phyloP scores from a whole-genome alignment of 495 filamentous ascomycete species.

The Cenococcum geophilum region DNA sequence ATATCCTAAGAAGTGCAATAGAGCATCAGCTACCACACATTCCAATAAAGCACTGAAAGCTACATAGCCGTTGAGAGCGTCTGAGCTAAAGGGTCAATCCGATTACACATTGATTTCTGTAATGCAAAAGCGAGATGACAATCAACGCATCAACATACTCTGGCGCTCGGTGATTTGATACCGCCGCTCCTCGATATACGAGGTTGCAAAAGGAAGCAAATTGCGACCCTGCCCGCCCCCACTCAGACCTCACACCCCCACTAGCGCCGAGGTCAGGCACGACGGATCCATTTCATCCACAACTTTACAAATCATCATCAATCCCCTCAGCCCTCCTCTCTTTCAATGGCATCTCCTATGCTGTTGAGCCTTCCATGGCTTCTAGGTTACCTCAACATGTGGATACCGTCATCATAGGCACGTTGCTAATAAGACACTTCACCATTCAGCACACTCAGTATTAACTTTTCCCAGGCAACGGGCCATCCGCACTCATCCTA shows the following conservation, averaged over 20 bases:
- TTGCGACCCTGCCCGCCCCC: not conserved
- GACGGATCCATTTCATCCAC: not conserved
- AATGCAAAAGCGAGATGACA: too few species aligned
- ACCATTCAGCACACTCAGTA: not conserved
- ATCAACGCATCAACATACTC: not conserved
- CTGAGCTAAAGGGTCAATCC: too few species aligned
- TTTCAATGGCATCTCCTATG: conserved; percentile 23
- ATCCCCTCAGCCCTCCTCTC: not conserved
- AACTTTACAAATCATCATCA: conserved; percentile 6
- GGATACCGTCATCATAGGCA: conserved; percentile 41
- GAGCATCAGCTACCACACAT: not conserved
- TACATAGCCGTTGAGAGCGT: too few species aligned
- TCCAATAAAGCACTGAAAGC: too few species aligned
- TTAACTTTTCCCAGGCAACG: conserved; percentile 46
- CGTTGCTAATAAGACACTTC: not conserved
- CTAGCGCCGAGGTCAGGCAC: not conserved
- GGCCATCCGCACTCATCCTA: conserved; percentile 60
- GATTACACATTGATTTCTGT: too few species aligned
- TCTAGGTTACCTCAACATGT: conserved; percentile 24
- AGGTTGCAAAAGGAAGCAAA: conserved; percentile 1
- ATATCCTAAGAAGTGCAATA: not conserved
- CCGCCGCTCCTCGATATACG: not conserved
- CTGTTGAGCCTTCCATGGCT: conserved; percentile 31
- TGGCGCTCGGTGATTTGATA: not conserved
- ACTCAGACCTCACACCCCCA: not conserved